Conservation (phyloP, 108 stramenopile genomes). For the Phaeodactylum tricornutum region DNA sequence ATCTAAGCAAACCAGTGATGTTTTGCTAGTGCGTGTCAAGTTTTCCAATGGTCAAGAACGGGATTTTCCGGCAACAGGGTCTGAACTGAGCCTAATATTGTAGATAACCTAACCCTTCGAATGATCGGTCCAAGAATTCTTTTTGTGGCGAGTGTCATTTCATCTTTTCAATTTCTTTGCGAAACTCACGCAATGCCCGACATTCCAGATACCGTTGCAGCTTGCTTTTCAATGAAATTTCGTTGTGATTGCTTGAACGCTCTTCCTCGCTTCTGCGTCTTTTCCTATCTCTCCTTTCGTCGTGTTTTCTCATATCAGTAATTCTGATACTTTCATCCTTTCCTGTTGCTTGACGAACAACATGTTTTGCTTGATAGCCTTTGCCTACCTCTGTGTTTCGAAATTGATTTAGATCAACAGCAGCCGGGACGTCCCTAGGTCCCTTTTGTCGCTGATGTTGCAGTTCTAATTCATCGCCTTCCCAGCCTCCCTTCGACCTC, state of each 20-base stretch:
- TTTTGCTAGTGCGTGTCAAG: conserved; percentile 11
- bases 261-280: too few species aligned
- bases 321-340: conserved; percentile 3
- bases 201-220: conserved; percentile 31
- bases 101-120: background rate
- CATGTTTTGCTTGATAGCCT: conserved; percentile 80
- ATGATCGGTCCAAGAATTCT: background rate
- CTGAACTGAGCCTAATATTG: too few species aligned
- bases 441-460: conserved; percentile 20
- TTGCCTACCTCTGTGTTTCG: conserved; percentile 66
- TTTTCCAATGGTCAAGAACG: conserved; percentile 18
- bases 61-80: conserved; percentile 22
- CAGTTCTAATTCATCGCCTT: conserved; percentile 43
- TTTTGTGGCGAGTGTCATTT: too few species aligned
- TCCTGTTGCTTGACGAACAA: conserved; percentile 50
- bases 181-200: conserved; percentile 51
- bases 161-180: conserved; percentile 61
- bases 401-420: conserved; percentile 72
- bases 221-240: too few species aligned
- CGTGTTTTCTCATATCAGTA: conserved; percentile 26
- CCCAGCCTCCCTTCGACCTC: conserved; percentile 40
- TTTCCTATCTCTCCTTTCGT: conserved; percentile 12
- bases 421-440: conserved; percentile 11
- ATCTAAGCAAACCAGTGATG: background rate
- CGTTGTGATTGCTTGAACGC: too few species aligned